Conservation (phyloP, 768 basidiomycete genomes). For the Hypholoma fasciculare region DNA sequence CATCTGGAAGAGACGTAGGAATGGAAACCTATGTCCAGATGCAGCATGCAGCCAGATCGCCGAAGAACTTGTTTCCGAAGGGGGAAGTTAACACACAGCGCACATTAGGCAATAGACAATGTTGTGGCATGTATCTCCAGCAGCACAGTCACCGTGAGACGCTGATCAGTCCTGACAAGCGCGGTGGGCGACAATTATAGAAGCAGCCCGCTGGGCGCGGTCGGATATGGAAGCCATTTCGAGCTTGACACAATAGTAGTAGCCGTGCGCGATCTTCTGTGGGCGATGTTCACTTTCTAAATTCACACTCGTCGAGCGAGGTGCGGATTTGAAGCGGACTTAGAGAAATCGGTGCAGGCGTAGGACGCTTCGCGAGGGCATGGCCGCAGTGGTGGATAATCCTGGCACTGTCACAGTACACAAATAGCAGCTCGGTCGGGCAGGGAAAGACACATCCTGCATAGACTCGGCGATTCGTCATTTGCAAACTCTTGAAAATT, state of each 20-base stretch:
- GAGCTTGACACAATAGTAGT: neutral
- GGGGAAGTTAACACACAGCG: neutral
- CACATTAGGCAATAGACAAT: neutral
- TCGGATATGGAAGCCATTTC: neutral
- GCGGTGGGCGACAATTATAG: neutral
- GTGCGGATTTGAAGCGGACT: conserved; percentile 28
- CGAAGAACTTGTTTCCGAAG: neutral
- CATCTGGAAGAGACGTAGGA: neutral
- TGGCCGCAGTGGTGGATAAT: neutral
- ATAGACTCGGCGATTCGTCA: neutral
- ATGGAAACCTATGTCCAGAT: neutral
- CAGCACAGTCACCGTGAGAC: conserved; percentile 3
- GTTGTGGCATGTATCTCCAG: neutral
- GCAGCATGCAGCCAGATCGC: neutral
- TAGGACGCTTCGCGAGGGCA: neutral
- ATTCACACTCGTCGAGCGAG: neutral
- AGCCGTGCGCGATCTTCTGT: neutral
- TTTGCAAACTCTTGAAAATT: neutral
- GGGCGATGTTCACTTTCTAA: neutral
- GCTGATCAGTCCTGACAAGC: neutral
- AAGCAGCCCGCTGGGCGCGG: neutral
- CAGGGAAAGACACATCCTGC: neutral
- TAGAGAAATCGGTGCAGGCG: conserved; percentile 18
- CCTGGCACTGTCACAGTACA: neutral
- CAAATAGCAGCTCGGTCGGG: neutral